phyloP scores from a whole-genome alignment of 441 rosid species.

The Biscutella laevigata region DNA sequence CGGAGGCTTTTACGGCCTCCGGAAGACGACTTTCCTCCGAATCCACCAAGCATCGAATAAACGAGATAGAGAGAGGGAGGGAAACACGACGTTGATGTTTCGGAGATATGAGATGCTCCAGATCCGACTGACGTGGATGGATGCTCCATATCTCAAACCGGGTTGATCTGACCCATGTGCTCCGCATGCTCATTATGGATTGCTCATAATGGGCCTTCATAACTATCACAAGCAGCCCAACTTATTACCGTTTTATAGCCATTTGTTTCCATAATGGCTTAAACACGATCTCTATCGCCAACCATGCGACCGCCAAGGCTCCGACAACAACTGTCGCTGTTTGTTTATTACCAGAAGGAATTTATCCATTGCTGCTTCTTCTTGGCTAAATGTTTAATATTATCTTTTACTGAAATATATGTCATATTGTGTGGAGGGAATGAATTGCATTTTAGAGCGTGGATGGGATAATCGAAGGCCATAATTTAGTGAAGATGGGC shows the following conservation, averaged over 20 bases:
- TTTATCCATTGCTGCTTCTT: slow-evolving; percentile 16
- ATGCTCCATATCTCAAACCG: slow-evolving; percentile 1
- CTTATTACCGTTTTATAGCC: too few species aligned
- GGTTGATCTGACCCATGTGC: slow-evolving; percentile 19
- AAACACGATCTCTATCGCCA: slow-evolving; percentile 65
- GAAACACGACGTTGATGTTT: not conserved
- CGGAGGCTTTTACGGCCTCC: slow-evolving; percentile 40
- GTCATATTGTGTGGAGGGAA: too few species aligned
- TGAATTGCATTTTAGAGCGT: slow-evolving; percentile 10
- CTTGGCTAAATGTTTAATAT: too few species aligned
- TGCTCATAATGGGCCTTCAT: slow-evolving; percentile 1
- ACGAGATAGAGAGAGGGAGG: not conserved
- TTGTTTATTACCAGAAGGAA: slow-evolving; percentile 35
- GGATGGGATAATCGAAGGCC: slow-evolving; percentile 18
- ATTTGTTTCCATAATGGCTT: too few species aligned
- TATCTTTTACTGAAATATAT: too few species aligned
- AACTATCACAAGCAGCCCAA: too few species aligned
- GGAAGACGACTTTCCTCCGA: slow-evolving; percentile 24
- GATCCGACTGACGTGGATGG: slow-evolving; percentile 12
- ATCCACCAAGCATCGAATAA: slow-evolving; percentile 41
- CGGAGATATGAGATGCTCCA: not conserved
- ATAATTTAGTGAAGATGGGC: slow-evolving; percentile 16
- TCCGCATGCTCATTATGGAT: slow-evolving; percentile 1
- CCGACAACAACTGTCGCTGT: slow-evolving; percentile 56
- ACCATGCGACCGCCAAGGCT: slow-evolving; percentile 66